Evolutionary conservation across 148 eudicot genomes (phyloP).

Genomic region (Diospyros lotus): DNA sequence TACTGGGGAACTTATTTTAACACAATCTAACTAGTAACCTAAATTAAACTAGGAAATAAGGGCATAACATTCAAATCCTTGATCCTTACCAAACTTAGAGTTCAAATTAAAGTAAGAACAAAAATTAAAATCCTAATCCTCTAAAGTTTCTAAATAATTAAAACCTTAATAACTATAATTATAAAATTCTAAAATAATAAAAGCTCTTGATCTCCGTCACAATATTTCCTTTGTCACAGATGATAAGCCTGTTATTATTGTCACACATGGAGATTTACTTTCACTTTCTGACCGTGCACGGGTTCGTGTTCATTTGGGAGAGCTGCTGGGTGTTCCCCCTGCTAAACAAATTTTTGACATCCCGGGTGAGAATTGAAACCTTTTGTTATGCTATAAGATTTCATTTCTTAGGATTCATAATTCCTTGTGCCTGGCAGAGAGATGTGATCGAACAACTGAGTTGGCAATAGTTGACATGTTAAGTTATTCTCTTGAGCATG

Average conservation of each 20-base stretch:
- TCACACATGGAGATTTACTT: slow-evolving; percentile 90
- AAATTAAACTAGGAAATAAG: no score
- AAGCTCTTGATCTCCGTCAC: no score
- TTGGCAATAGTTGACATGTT: slow-evolving; percentile 56
- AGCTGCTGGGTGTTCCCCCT: slow-evolving; percentile 71
- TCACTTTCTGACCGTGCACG: slow-evolving; percentile 57
- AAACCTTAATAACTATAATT: no score
- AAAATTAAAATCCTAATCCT: no score
- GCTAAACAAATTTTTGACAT: slow-evolving; percentile 76
- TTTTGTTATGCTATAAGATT: slow-evolving; percentile 3
- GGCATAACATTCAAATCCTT: no score
- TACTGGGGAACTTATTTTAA: no score
- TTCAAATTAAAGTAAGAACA: no score
- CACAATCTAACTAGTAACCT: no score
- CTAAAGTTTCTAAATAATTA: no score
- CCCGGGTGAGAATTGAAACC: slow-evolving; percentile 42
- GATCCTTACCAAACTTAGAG: no score
- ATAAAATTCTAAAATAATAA: no score
- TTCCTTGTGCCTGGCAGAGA: slow-evolving; percentile 39
- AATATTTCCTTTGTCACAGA: slow-evolving; percentile 35
- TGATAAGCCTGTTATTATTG: slow-evolving; percentile 80
- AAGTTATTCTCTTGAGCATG: slow-evolving; percentile 60
- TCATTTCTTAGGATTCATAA: neutral
- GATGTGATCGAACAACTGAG: slow-evolving; percentile 44
- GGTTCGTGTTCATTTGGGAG: slow-evolving; percentile 67